Percentiles rank a stretch among this genome's conserved stretches.
Evolutionary conservation across 2,329 filamentous ascomycete genomes (phyloP).

Genomic region (Ascochyta fabae): DNA sequence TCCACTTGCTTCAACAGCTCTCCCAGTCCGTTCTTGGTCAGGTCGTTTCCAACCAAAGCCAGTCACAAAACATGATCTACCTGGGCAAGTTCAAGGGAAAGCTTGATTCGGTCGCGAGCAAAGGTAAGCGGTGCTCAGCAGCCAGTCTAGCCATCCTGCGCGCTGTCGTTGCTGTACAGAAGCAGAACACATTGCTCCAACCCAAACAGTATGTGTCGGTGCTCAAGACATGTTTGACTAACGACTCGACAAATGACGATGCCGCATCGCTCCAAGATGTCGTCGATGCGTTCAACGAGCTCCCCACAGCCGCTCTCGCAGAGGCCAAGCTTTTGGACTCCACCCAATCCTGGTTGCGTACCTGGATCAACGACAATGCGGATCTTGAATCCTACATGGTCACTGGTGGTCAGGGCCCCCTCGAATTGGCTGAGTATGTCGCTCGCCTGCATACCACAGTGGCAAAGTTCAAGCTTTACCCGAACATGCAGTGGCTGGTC

Average conservation of each 20-base stretch:
- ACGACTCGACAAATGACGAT: slow-evolving; percentile 15
- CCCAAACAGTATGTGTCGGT: slow-evolving; percentile 32
- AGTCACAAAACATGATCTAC: slow-evolving; percentile 42
- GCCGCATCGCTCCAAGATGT: slow-evolving; percentile 22
- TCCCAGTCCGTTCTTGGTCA: slow-evolving; percentile 36
- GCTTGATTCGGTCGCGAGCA: slow-evolving; percentile 27
- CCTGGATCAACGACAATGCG: slow-evolving; percentile 30
- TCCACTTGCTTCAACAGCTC: slow-evolving; percentile 36
- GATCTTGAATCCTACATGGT: slow-evolving; percentile 29
- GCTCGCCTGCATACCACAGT: slow-evolving; percentile 29
- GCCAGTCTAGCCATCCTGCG: slow-evolving; percentile 35
- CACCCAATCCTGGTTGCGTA: slow-evolving; percentile 26
- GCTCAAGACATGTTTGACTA: slow-evolving; percentile 28
- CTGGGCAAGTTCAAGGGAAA: slow-evolving; percentile 36
- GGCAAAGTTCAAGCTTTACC: slow-evolving; percentile 34
- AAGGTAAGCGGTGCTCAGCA: slow-evolving; percentile 29
- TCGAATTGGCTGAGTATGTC: slow-evolving; percentile 25
- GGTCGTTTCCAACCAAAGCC: slow-evolving; percentile 43
- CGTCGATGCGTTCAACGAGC: slow-evolving; percentile 39
- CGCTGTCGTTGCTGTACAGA: slow-evolving; percentile 33
- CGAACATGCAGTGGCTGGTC: slow-evolving; percentile 29
- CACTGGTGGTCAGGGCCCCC: slow-evolving; percentile 10
- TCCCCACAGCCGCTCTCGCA: slow-evolving; percentile 26
- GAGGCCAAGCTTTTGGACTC: slow-evolving; percentile 24
- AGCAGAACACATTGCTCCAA: slow-evolving; percentile 29